These are phyloP conservation scores for Colletotrichum australisinense DNA, from an alignment of 2,329 filamentous ascomycete genomes.

Conservation along the genomic window DNA sequence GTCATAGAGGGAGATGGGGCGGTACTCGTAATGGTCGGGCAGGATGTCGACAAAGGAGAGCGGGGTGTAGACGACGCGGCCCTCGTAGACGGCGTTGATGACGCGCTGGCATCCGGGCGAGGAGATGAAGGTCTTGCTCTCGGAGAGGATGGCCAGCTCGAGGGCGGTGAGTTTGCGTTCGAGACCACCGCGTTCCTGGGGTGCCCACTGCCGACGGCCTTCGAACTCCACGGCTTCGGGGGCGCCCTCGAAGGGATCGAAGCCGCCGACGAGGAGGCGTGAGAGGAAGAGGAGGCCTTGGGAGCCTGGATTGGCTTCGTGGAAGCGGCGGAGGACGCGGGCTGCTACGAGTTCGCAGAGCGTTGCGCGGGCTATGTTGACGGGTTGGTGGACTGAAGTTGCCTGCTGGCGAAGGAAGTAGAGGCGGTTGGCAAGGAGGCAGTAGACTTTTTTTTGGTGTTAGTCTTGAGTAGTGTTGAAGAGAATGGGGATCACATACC, in stretches of 20 bases:
- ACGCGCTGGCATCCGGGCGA: constrained; percentile 76
- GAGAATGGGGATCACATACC: constrained; percentile 49
- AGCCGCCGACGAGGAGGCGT: constrained; percentile 76
- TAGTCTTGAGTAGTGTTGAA: background rate
- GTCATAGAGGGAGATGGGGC: constrained; percentile 77
- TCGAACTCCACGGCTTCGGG: constrained; percentile 64
- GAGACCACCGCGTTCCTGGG: constrained; percentile 51
- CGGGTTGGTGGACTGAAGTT: constrained; percentile 74
- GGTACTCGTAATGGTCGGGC: constrained; percentile 78
- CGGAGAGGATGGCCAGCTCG: constrained; percentile 78
- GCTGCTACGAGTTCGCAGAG: constrained; percentile 77
- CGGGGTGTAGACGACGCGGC: constrained; percentile 77
- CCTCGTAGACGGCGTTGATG: constrained; percentile 76
- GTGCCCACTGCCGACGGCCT: constrained; percentile 48
- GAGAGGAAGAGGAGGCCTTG: constrained; percentile 73
- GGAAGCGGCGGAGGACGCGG: constrained; percentile 73
- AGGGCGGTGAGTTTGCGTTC: constrained; percentile 73
- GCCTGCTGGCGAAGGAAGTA: constrained; percentile 77
- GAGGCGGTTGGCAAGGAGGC: constrained; percentile 76
- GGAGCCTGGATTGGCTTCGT: constrained; percentile 74
- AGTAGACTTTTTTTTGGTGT: constrained; percentile 65
- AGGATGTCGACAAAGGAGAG: constrained; percentile 78
- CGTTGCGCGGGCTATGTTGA: constrained; percentile 74
- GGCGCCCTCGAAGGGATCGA: constrained; percentile 78
- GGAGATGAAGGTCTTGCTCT: constrained; percentile 75